phyloP scores from a whole-genome alignment of 345 rosid genomes.

The Reutealis trisperma region DNA sequence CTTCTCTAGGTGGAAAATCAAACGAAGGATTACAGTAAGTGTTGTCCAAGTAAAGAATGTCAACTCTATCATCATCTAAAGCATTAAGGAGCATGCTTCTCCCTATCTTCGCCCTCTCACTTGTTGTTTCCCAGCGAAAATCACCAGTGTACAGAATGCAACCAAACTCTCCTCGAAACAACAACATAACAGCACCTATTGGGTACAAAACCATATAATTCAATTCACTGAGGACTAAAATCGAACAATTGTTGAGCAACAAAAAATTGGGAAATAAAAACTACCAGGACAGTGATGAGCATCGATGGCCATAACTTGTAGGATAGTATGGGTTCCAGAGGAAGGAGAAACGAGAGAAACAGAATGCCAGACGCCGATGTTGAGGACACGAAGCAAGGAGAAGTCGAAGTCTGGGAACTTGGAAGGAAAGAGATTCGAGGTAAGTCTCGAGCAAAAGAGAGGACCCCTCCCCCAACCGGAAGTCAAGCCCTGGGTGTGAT shows the following conservation, averaged over 20 bases:
- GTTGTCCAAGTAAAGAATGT: slow-evolving; percentile 67
- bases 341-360: slow-evolving; percentile 51
- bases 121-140: slow-evolving; percentile 61
- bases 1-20: slow-evolving; percentile 55
- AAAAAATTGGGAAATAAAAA: background rate
- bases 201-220: background rate
- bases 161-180: slow-evolving; percentile 76
- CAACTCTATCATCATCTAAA: slow-evolving; percentile 39
- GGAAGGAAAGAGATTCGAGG: slow-evolving; percentile 69
- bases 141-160: slow-evolving; percentile 73
- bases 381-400: slow-evolving; percentile 61
- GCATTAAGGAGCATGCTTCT: slow-evolving; percentile 46
- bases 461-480: slow-evolving; percentile 57
- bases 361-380: slow-evolving; percentile 56
- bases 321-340: slow-evolving; percentile 32
- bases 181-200: slow-evolving; percentile 70
- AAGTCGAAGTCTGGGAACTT: slow-evolving; percentile 64
- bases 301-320: slow-evolving; percentile 62
- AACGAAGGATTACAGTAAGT: slow-evolving; percentile 72
- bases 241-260: slow-evolving; percentile 10
- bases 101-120: slow-evolving; percentile 35
- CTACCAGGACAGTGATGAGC: slow-evolving; percentile 79
- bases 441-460: slow-evolving; percentile 75
- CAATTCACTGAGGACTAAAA: slow-evolving; percentile 4
- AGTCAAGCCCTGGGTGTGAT: slow-evolving; percentile 68